These are phyloP conservation scores for Triticum timopheevii DNA, from an alignment of 176 grass and related monocot species.

Conservation along the genomic window DNA sequence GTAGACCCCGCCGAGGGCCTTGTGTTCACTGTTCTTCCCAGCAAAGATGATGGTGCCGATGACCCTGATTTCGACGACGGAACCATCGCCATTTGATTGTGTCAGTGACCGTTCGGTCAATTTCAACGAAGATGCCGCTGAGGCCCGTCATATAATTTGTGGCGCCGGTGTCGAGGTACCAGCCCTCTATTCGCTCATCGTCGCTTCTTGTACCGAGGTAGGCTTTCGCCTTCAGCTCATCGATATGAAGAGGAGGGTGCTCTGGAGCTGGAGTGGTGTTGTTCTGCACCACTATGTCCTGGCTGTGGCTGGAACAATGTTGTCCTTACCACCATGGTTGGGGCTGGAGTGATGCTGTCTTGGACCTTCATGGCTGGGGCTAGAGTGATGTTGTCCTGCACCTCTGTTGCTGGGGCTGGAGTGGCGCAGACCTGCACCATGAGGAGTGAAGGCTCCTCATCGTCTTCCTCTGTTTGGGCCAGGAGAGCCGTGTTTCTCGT, in stretches of 20 bases:
- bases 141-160: too few species aligned
- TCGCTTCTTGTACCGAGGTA: not conserved
- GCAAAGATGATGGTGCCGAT: not conserved
- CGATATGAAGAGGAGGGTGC: not conserved
- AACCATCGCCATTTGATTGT: not conserved
- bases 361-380: not conserved
- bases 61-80: not conserved
- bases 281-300: not conserved
- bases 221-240: not conserved
- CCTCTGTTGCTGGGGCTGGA: not conserved
- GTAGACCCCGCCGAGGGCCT: not conserved
- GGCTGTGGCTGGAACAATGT: not conserved
- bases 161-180: not conserved
- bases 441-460: not conserved
- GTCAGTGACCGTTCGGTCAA: not conserved
- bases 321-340: not conserved
- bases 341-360: not conserved
- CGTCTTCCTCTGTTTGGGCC: too few species aligned
- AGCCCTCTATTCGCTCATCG: not conserved
- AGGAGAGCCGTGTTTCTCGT: not conserved
- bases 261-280: not conserved
- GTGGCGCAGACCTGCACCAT: not conserved
- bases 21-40: not conserved
- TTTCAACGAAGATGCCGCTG: too few species aligned
- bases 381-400: not conserved